Percentiles rank a stretch among this genome's conserved stretches.
These are phyloP conservation scores for Penicillium angulare DNA, from an alignment of 495 filamentous ascomycete species.

Conservation along the genomic window DNA sequence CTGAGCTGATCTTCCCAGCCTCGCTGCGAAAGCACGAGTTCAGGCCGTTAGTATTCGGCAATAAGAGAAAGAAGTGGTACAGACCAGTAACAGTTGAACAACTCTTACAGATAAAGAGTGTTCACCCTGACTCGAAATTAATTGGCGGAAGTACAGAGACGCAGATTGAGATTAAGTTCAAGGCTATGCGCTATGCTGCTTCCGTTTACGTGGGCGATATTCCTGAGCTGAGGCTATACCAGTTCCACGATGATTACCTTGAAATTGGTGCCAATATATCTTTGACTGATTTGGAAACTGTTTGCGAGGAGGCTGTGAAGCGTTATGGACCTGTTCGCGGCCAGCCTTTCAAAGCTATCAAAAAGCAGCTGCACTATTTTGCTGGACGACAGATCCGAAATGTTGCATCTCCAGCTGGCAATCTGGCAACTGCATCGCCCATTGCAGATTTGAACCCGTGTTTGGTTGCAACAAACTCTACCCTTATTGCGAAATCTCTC, in stretches of 20 bases:
- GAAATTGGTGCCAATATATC: constrained; percentile 91
- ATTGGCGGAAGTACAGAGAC: constrained; percentile 97
- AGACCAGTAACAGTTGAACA: constrained; percentile 84
- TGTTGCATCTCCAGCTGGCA: constrained; percentile 93
- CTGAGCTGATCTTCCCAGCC: constrained; percentile 93
- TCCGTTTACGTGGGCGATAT: constrained; percentile 96
- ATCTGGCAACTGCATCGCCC: constrained; percentile 90
- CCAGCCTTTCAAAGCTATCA: constrained; percentile 58
- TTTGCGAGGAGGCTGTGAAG: constrained; percentile 71
- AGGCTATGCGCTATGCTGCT: constrained; percentile 82
- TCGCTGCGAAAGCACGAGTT: constrained; percentile 76
- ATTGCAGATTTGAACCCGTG: constrained; percentile 97
- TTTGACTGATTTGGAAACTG: constrained; percentile 67
- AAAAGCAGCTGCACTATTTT: constrained; percentile 70
- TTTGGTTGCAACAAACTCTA: constrained; percentile 81
- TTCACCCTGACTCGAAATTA: constrained; percentile 83
- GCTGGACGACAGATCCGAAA: constrained; percentile 95
- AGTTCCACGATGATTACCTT: constrained; percentile 73
- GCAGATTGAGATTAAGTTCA: constrained; percentile 98
- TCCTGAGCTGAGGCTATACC: constrained; percentile 76
- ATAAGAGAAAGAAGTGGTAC: constrained; percentile 93
- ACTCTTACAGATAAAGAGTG: constrained; percentile 84
- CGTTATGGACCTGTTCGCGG: constrained; percentile 70
- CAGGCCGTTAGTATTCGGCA: constrained; percentile 82
- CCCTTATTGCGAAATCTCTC: constrained; percentile 72